Evolutionary conservation across 345 rosid species (phyloP).

Genomic region (Ailanthus altissimus): DNA sequence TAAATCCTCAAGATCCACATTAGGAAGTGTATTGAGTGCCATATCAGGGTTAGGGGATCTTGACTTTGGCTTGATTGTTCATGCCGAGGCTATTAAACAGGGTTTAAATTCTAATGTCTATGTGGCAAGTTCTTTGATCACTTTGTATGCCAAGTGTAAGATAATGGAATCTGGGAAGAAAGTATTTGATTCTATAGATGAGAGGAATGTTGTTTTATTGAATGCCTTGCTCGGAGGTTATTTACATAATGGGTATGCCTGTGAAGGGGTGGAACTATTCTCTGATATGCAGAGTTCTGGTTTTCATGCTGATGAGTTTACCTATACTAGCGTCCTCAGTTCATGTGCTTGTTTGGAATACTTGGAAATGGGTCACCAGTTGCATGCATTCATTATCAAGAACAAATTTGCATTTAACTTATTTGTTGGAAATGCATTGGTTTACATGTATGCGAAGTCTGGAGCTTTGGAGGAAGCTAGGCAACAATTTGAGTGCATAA

Average conservation of each 20-base stretch:
- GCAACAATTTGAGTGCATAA: slow-evolving; percentile 62
- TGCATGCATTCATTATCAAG: slow-evolving; percentile 73
- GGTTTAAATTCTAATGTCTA: slow-evolving; percentile 80
- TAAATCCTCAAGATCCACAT: slow-evolving; percentile 78
- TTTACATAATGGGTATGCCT: slow-evolving; percentile 66
- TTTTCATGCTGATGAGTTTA: slow-evolving; percentile 72
- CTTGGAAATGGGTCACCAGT: slow-evolving; percentile 61
- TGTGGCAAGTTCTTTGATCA: slow-evolving; percentile 87
- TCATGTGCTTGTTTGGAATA: slow-evolving; percentile 69
- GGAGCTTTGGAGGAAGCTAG: slow-evolving; percentile 73
- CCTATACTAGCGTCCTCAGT: slow-evolving; percentile 84
- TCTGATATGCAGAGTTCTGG: slow-evolving; percentile 63
- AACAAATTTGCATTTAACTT: slow-evolving; percentile 54
- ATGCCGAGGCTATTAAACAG: slow-evolving; percentile 80
- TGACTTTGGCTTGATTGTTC: slow-evolving; percentile 71
- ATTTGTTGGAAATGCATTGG: slow-evolving; percentile 83
- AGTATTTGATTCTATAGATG: slow-evolving; percentile 66
- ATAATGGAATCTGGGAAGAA: slow-evolving; percentile 63
- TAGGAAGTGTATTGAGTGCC: slow-evolving; percentile 84
- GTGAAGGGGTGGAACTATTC: slow-evolving; percentile 57
- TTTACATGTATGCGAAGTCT: slow-evolving; percentile 93
- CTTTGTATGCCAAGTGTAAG: slow-evolving; percentile 78
- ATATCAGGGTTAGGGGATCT: slow-evolving; percentile 55
- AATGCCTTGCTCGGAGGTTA: slow-evolving; percentile 83
- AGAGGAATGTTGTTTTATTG: slow-evolving; percentile 80